These are phyloP conservation scores for Oxyria digyna DNA, from an alignment of 148 eudicot genomes.

Conservation along the genomic window DNA sequence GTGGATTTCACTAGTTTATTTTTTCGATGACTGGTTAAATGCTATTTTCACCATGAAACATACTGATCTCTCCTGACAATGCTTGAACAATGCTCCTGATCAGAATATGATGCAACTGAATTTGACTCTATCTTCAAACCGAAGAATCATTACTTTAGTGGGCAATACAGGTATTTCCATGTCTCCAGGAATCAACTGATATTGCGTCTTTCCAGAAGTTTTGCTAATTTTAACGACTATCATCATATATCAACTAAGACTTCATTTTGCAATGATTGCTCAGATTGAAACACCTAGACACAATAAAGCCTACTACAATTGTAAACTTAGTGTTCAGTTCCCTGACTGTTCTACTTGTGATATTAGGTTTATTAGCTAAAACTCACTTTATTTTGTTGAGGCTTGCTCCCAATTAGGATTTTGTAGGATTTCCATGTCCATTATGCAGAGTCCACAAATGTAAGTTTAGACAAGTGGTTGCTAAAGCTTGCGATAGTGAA, in stretches of 20 bases:
- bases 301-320: neutral
- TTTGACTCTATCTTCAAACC: conserved; percentile 31
- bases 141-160: conserved; percentile 40
- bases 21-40: neutral
- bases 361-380: neutral
- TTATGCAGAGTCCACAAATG: neutral
- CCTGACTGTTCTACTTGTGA: neutral
- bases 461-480: neutral
- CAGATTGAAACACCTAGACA: too few species aligned
- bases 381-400: neutral
- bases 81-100: conserved; percentile 10
- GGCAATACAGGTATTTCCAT: conserved; percentile 60
- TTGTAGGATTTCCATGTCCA: neutral
- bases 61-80: neutral
- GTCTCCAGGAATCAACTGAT: neutral
- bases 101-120: conserved; percentile 46
- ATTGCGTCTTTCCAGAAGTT: neutral
- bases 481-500: neutral
- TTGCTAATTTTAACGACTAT: neutral
- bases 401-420: too few species aligned
- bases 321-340: neutral
- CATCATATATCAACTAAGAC: neutral
- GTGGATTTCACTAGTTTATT: neutral
- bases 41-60: neutral
- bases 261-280: neutral